Percentiles rank a stretch among this genome's conserved stretches.
phyloP scores from a whole-genome alignment of 306 rosid species.

The Malus asiatica region DNA sequence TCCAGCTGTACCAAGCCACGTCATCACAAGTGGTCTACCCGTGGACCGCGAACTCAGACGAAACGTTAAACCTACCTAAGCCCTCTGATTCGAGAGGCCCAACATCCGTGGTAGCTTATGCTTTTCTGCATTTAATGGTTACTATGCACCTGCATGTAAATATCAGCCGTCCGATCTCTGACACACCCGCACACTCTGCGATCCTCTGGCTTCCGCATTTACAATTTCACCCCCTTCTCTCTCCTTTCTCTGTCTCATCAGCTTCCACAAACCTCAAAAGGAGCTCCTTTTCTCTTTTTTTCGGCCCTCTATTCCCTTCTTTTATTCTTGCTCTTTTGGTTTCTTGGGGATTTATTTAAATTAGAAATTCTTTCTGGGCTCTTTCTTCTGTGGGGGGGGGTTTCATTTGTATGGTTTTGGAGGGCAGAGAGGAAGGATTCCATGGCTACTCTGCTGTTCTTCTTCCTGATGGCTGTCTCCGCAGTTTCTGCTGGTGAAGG shows the following conservation, averaged over 20 bases:
- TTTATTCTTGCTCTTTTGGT: constrained; percentile 4
- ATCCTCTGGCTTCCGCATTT: neutral
- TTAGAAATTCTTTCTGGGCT: constrained; percentile 6
- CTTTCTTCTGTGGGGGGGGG: constrained; percentile 18
- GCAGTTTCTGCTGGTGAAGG: constrained; percentile 50
- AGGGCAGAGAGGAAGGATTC: constrained; percentile 2
- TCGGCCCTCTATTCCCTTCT: neutral
- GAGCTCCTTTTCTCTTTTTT: constrained; percentile 21
- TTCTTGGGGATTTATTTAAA: neutral
- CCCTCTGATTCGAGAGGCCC: neutral
- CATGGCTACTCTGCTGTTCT: constrained; percentile 46
- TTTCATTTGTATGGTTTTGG: constrained; percentile 16
- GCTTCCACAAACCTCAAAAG: constrained; percentile 35
- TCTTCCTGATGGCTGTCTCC: constrained; percentile 36
- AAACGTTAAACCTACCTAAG: neutral
- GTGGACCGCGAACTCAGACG: constrained; percentile 1
- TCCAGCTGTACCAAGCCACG: constrained; percentile 33
- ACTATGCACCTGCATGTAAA: constrained; percentile 13
- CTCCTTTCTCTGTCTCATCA: neutral
- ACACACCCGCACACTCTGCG: neutral
- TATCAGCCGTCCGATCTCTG: constrained; percentile 29
- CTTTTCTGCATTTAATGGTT: neutral
- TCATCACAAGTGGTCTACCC: constrained; percentile 21
- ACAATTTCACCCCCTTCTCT: constrained; percentile 14
- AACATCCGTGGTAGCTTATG: neutral